Conservation (phyloP, 441 rosid species). For the Corymbia citriodora region DNA sequence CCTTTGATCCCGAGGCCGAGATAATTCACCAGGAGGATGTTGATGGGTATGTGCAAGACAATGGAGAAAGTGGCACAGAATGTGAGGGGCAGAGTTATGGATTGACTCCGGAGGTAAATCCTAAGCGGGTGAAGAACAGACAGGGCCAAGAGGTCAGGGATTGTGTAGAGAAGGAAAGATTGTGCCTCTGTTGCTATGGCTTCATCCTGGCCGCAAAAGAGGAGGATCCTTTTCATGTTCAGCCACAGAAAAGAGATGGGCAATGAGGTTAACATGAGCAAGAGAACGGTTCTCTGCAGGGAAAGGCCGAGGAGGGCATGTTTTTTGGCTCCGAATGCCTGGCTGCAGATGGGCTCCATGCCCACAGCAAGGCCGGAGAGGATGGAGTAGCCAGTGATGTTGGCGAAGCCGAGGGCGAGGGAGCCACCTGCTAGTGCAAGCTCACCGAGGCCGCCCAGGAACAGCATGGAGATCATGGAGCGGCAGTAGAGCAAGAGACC, state of each 20-base stretch:
- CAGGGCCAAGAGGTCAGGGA: conserved; percentile 81
- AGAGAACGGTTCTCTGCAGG: conserved; percentile 55
- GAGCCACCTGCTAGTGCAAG: conserved; percentile 82
- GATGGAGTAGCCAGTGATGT: conserved; percentile 85
- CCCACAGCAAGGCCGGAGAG: conserved; percentile 91
- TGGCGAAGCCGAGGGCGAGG: conserved; percentile 79
- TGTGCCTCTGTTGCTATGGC: conserved; percentile 57
- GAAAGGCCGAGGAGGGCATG: conserved; percentile 48
- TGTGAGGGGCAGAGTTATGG: conserved; percentile 74
- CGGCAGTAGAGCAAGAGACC: conserved; percentile 85
- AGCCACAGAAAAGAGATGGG: conserved; percentile 76
- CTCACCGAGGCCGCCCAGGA: conserved; percentile 71
- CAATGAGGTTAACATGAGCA: conserved; percentile 49
- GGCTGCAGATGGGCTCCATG: conserved; percentile 89
- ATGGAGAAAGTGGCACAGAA: conserved; percentile 56
- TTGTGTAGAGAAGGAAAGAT: conserved; percentile 50
- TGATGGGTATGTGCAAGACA: conserved; percentile 69
- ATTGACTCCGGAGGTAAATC: conserved; percentile 72
- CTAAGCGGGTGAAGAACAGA: conserved; percentile 80
- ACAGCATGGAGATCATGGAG: conserved; percentile 78
- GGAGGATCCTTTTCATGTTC: conserved; percentile 54
- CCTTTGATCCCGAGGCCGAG: conserved; percentile 69
- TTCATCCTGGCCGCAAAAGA: conserved; percentile 54
- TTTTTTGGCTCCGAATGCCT: conserved; percentile 75
- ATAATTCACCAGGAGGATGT: conserved; percentile 40